phyloP scores from a whole-genome alignment of 805 yeast species.

The Dipodascus albidus region DNA sequence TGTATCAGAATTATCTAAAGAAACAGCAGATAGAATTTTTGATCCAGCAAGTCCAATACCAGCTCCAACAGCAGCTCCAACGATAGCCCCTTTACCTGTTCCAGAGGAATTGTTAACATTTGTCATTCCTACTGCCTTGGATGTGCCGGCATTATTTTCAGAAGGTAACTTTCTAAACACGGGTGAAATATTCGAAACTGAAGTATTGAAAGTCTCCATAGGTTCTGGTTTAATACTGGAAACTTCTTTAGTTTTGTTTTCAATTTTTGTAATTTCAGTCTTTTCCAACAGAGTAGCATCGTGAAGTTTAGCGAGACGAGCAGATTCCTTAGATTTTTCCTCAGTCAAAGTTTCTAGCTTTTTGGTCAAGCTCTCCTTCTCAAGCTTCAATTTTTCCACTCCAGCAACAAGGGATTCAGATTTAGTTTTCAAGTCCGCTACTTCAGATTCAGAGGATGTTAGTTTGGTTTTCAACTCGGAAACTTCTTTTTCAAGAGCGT shows the following conservation, averaged over 20 bases:
- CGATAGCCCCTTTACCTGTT: no score
- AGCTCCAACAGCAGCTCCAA: background rate
- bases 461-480: background rate
- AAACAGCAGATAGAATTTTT: background rate
- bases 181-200: no score
- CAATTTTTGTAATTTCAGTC: no score
- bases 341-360: slow-evolving; percentile 3
- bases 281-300: background rate
- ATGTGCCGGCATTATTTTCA: no score
- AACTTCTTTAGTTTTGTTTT: no score
- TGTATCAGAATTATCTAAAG: no score
- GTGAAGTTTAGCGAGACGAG: background rate
- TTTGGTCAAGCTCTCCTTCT: background rate
- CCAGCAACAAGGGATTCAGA: background rate
- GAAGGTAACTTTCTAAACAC: no score
- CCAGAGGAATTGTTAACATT: no score
- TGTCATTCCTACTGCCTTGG: no score
- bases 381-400: background rate
- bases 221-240: no score
- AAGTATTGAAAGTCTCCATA: no score
- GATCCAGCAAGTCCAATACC: background rate
- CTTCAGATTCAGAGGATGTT: background rate
- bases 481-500: background rate
- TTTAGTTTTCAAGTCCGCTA: background rate
- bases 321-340: background rate